Base-by-base conservation (phyloP, 768 basidiomycete species). In the Piloderma croceum region DNA sequence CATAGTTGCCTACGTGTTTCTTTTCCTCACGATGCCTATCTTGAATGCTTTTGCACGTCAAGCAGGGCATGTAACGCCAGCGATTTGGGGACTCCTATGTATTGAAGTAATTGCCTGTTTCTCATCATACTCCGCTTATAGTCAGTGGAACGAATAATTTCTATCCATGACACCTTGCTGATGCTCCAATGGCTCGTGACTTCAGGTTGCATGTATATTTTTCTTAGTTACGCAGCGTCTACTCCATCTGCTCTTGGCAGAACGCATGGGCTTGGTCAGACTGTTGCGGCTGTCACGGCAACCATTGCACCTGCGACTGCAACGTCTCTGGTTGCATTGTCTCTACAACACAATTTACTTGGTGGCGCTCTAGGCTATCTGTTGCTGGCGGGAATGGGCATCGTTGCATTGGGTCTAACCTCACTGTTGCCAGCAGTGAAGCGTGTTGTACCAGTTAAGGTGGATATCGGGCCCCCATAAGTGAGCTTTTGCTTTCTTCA, bases 131-230 rank as follows among this genome's bases (percentile, higher is more conserved):
- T 86, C 50, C 57, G 76, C 7, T 46, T 62, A 1, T 41, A 70
- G 4, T 70, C 70, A 1, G 63, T 81, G 12, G 45, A 68, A 4
- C 31, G 79, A 45, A 76, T 70, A 47, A 54, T 79, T 37, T 75
- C 71, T 3, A 84, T 70, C 47, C 73, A 82, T 81, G 43, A 52
- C 81, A 52, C 15, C 5, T 23, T 10, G 3, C 31, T n/a, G n/a
- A n/a, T n/a, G 31, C 13, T 17, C 38, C 23, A 21, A 31, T 22
- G 4, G 34, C 24, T 3, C 17, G 23, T 19, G 17, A 13, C 7
- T 38, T 5, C 39, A 84, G 83, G 83, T 17, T 76, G 81, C 34
- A 60, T 84, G 20, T 84, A 83, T 59, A 82, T 87, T 36, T 82
- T 76, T 47, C 78, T 88, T 43, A 68, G 74, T 9, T 75, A 74